These are phyloP conservation scores for Ascoidea tarda DNA, from an alignment of 805 yeast species.

Conservation along the genomic window DNA sequence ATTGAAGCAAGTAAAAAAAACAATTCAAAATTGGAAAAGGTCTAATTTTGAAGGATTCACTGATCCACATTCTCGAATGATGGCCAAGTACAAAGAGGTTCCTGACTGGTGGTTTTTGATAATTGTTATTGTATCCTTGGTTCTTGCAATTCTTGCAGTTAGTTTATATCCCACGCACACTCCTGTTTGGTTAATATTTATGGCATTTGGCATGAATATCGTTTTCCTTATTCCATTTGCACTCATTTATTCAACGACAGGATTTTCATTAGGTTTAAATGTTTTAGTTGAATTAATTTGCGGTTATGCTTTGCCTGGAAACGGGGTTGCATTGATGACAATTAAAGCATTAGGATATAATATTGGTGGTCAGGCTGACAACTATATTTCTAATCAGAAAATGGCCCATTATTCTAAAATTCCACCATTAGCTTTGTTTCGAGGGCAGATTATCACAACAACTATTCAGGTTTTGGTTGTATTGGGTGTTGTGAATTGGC, in stretches of 20 bases:
- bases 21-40: conserved; percentile 13
- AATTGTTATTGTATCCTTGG: conserved; percentile 27
- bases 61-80: conserved; percentile 46
- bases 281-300: conserved; percentile 41
- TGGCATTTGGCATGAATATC: conserved; percentile 34
- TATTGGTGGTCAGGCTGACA: conserved; percentile 51
- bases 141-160: conserved; percentile 33
- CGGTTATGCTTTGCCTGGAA: conserved; percentile 42
- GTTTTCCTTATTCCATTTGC: conserved; percentile 37
- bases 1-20: conserved; percentile 20
- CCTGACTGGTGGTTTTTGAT: conserved; percentile 43
- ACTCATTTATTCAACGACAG: conserved; percentile 33
- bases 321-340: conserved; percentile 37
- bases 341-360: conserved; percentile 41
- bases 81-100: conserved; percentile 42
- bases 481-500: conserved; percentile 22
- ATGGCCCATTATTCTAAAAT: conserved; percentile 43
- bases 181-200: conserved; percentile 47
- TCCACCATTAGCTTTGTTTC: conserved; percentile 45
- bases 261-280: conserved; percentile 31
- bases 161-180: conserved; percentile 31
- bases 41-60: conserved; percentile 16
- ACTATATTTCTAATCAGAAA: conserved; percentile 40
- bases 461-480: conserved; percentile 17
- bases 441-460: conserved; percentile 25